These are phyloP conservation scores for Brassica balearica DNA, from an alignment of 441 rosid species.

Conservation along the genomic window DNA sequence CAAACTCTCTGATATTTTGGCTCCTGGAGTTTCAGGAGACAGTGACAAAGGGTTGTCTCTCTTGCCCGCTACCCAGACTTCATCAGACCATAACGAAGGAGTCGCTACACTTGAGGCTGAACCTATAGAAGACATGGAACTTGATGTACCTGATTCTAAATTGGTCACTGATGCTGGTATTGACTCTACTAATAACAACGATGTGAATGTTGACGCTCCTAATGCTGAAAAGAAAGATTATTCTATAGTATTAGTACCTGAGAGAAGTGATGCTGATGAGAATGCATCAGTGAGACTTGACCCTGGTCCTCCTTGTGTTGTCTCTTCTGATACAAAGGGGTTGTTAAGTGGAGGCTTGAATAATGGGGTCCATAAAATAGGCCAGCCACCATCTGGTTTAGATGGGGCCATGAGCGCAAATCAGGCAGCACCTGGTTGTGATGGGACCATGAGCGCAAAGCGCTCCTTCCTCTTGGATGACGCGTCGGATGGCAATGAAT, in stretches of 20 bases:
- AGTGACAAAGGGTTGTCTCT: conserved; percentile 22
- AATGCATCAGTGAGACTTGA: conserved; percentile 31
- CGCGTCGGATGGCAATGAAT: conserved; percentile 62
- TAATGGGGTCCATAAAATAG: conserved; percentile 44
- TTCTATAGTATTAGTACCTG: conserved; percentile 39
- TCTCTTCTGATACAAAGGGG: conserved; percentile 46
- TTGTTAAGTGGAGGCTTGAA: conserved; percentile 44
- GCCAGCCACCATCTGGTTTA: conserved; percentile 35
- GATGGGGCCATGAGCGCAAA: conserved; percentile 51
- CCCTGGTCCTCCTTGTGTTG: conserved; percentile 41
- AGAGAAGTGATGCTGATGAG: conserved; percentile 42
- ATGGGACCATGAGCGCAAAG: conserved; percentile 48
- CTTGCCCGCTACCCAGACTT: conserved; percentile 34
- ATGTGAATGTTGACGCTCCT: conserved; percentile 35
- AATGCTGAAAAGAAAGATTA: conserved; percentile 40
- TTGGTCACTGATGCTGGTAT: conserved; percentile 26
- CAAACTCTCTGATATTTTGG: conserved; percentile 30
- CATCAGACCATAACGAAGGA: conserved; percentile 34
- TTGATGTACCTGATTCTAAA: conserved; percentile 42
- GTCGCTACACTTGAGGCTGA: conserved; percentile 34
- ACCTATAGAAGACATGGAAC: conserved; percentile 32
- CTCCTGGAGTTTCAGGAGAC: conserved; percentile 31
- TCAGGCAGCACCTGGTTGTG: conserved; percentile 38
- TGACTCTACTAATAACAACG: conserved; percentile 27
- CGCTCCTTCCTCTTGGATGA: conserved; percentile 63